Conservation (phyloP, 2,329 filamentous ascomycete genomes). For the Podosphaera xanthii region DNA sequence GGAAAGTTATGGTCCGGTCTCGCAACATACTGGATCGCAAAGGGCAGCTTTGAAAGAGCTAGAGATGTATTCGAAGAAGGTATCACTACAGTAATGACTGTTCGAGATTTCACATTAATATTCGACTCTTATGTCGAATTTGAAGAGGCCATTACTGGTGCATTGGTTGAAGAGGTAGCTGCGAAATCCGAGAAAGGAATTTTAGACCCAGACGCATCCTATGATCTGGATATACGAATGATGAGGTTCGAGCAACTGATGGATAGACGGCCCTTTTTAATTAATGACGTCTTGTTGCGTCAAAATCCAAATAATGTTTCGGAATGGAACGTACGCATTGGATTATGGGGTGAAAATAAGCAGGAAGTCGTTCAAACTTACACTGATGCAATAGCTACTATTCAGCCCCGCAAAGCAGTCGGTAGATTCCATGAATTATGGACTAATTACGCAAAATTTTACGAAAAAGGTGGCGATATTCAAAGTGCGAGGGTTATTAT, state of each 20-base stretch:
- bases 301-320: conserved; percentile 92
- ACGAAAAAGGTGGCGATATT: conserved; percentile 70
- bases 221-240: conserved; percentile 90
- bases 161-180: conserved; percentile 73
- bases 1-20: conserved; percentile 89
- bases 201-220: conserved; percentile 64
- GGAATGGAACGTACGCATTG: conserved; percentile 96
- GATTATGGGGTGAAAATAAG: conserved; percentile 84
- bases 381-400: conserved; percentile 76
- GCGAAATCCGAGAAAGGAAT: conserved; percentile 55
- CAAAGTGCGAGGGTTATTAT: conserved; percentile 75
- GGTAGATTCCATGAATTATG: conserved; percentile 89
- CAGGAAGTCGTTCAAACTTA: conserved; percentile 83
- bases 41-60: conserved; percentile 77
- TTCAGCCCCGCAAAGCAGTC: conserved; percentile 81
- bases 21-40: conserved; percentile 89
- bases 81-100: conserved; percentile 94
- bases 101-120: conserved; percentile 86
- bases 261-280: conserved; percentile 83
- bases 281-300: conserved; percentile 84
- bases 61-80: conserved; percentile 90
- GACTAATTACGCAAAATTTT: conserved; percentile 93
- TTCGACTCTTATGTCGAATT: conserved; percentile 96
- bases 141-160: conserved; percentile 83
- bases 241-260: conserved; percentile 95